These are phyloP conservation scores for Aureobasidium sp. DNA, from an alignment of 2,329 filamentous ascomycete species.

Conservation along the genomic window DNA sequence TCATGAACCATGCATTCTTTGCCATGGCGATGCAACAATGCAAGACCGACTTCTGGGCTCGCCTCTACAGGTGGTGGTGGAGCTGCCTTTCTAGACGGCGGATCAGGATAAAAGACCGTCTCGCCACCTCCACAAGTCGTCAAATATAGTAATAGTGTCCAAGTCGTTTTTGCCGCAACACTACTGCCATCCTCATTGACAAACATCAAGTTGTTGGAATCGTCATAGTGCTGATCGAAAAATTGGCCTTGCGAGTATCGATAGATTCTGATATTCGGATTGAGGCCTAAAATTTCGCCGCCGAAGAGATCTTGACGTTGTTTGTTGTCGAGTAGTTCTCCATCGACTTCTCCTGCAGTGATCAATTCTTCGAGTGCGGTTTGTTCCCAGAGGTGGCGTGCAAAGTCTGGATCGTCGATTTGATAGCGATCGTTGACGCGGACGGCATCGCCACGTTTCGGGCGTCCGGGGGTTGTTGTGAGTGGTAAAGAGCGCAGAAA, in stretches of 20 bases:
- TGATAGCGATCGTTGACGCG: constrained; percentile 88
- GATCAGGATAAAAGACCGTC: constrained; percentile 80
- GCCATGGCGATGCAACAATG: constrained; percentile 80
- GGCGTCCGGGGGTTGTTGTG: constrained; percentile 67
- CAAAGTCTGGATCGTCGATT: constrained; percentile 66
- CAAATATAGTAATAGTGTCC: constrained; percentile 84
- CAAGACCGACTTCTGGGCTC: constrained; percentile 71
- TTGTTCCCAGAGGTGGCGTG: constrained; percentile 64
- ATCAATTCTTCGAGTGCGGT: constrained; percentile 63
- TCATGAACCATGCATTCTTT: constrained; percentile 86
- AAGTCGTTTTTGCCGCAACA: constrained; percentile 63
- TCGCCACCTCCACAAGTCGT: constrained; percentile 79
- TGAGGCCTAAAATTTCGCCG: constrained; percentile 73
- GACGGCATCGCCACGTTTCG: constrained; percentile 71
- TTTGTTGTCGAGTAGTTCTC: constrained; percentile 22
- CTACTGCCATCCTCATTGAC: constrained; percentile 36
- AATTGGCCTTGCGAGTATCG: constrained; percentile 80
- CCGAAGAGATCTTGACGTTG: constrained; percentile 53
- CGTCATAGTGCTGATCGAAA: constrained; percentile 91
- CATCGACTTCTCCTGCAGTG: constrained; percentile 30
- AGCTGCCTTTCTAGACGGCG: constrained; percentile 32
- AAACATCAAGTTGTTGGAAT: constrained; percentile 65
- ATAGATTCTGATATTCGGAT: constrained; percentile 83
- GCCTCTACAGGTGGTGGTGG: constrained; percentile 58
- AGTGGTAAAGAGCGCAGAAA: constrained; percentile 66